Evolutionary conservation across 345 rosid species (phyloP).

Genomic region (Brassica nigra): DNA sequence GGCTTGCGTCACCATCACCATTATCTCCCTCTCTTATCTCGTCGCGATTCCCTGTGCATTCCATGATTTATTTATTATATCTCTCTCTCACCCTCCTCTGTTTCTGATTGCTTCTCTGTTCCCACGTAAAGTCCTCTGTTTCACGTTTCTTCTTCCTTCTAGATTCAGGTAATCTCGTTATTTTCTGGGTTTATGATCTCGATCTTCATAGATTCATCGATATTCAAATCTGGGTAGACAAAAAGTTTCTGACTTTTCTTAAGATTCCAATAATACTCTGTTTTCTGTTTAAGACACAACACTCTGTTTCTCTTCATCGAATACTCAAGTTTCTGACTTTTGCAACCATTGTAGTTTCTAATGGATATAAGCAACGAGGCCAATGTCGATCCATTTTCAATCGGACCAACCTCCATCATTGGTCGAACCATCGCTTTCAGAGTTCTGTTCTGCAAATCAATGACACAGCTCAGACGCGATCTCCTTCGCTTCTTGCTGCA

Average conservation of each 20-base stretch:
- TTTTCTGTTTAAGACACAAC: slow-evolving; percentile 1
- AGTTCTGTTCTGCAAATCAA: slow-evolving; percentile 76
- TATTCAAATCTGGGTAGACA: not conserved
- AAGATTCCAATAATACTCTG: slow-evolving; percentile 20
- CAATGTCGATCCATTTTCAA: slow-evolving; percentile 68
- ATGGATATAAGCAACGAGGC: slow-evolving; percentile 98
- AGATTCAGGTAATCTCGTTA: slow-evolving; percentile 6
- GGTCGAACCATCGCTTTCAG: slow-evolving; percentile 90
- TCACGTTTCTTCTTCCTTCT: slow-evolving; percentile 34
- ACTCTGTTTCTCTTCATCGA: slow-evolving; percentile 10
- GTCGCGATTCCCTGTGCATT: slow-evolving; percentile 34
- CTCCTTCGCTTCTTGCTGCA: slow-evolving; percentile 46
- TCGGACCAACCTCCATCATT: slow-evolving; percentile 84
- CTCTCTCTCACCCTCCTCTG: not conserved
- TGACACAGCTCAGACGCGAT: slow-evolving; percentile 63
- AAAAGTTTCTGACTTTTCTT: slow-evolving; percentile 8
- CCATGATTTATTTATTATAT: not conserved
- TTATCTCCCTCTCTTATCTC: slow-evolving; percentile 37
- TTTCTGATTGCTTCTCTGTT: slow-evolving; percentile 10
- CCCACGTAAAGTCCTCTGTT: slow-evolving; percentile 33
- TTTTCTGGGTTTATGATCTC: not conserved
- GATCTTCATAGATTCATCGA: not conserved
- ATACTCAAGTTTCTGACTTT: not conserved
- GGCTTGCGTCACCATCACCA: slow-evolving; percentile 37
- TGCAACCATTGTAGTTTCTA: slow-evolving; percentile 19